These are phyloP conservation scores for Hysterium pulicare DNA, from an alignment of 2,329 filamentous ascomycete genomes.

Conservation along the genomic window DNA sequence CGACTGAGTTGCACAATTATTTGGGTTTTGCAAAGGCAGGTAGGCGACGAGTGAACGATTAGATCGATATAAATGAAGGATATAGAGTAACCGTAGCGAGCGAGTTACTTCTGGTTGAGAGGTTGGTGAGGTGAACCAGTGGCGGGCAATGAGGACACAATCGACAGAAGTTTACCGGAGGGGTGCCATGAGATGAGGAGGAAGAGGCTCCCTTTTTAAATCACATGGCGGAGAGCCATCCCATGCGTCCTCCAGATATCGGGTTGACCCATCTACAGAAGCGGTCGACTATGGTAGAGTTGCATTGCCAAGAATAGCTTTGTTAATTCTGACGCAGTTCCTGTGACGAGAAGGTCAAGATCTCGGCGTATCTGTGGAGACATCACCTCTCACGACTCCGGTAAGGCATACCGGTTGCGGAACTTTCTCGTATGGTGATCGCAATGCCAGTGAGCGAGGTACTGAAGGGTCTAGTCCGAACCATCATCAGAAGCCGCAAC, in stretches of 20 bases:
- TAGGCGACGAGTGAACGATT: constrained; percentile 11
- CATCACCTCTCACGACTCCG: constrained; percentile 8
- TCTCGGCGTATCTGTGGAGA: constrained; percentile 11
- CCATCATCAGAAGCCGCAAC: too few species aligned
- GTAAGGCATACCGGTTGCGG: too few species aligned
- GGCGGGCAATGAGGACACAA: constrained; percentile 12
- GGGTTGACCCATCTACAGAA: constrained; percentile 10
- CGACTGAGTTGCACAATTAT: constrained; percentile 13
- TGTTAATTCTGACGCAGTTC: constrained; percentile 14
- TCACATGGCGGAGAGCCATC: constrained; percentile 12
- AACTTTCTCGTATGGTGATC: too few species aligned
- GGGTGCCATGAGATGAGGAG: constrained; percentile 14
- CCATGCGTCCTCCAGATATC: constrained; percentile 20
- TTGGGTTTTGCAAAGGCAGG: constrained; percentile 7
- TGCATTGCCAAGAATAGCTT: constrained; percentile 28
- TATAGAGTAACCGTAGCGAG: constrained; percentile 37
- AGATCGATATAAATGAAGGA: constrained; percentile 23
- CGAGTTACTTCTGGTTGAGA: constrained; percentile 29
- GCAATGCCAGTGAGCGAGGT: too few species aligned
- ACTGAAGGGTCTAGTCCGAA: too few species aligned
- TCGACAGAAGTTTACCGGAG: constrained; percentile 10
- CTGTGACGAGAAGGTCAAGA: constrained; percentile 1
- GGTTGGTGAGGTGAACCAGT: constrained; percentile 14
- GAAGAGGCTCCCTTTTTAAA: constrained; percentile 24
- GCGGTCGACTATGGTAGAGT: constrained; percentile 21